Conservation (phyloP, 768 basidiomycete genomes). For the Tricholoma flavovirens region DNA sequence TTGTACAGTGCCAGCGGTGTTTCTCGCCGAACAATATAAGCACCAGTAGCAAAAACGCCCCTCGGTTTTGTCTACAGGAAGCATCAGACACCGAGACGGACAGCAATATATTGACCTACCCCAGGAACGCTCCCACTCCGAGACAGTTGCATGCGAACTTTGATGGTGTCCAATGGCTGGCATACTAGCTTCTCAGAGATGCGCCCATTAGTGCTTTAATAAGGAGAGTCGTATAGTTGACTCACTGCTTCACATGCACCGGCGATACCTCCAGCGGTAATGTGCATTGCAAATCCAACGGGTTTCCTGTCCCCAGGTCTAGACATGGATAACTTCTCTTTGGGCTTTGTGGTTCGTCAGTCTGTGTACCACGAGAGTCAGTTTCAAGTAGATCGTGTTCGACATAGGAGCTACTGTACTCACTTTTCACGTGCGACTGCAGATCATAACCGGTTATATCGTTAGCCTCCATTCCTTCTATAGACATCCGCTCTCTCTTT, state of each 20-base stretch:
- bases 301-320: conserved; percentile 62
- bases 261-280: conserved; percentile 91
- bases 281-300: conserved; percentile 81
- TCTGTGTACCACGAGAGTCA: neutral
- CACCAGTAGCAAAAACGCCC: conserved; percentile 88
- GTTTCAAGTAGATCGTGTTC: neutral
- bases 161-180: conserved; percentile 97
- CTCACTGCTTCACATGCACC: conserved; percentile 90
- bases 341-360: neutral
- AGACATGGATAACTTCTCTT: conserved; percentile 35
- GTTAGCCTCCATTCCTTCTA: neutral
- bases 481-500: neutral
- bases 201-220: neutral
- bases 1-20: conserved; percentile 97
- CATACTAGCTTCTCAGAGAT: conserved; percentile 53
- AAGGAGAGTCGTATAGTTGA: conserved; percentile 4
- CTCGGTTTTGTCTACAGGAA: conserved; percentile 74
- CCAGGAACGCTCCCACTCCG: conserved; percentile 73
- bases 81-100: conserved; percentile 1
- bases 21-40: conserved; percentile 82
- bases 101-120: conserved; percentile 44
- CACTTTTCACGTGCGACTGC: neutral
- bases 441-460: neutral
- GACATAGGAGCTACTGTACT: neutral
- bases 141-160: conserved; percentile 99